Conservation (phyloP, 106 monocot genomes). For the Hemerocallis citrina region DNA sequence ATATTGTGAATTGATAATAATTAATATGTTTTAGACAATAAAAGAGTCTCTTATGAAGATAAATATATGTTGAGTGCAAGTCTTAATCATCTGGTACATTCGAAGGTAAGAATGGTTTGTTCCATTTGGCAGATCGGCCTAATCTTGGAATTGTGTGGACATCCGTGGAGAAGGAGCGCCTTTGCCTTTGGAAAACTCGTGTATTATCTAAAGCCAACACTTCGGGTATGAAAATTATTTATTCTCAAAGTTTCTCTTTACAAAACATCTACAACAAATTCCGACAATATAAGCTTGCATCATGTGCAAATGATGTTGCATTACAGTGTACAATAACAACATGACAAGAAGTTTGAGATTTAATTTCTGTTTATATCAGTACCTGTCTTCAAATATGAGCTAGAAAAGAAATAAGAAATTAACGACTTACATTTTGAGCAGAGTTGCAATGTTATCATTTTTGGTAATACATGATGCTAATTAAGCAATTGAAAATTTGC, state of each 20-base stretch:
- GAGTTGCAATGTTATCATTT: too few species aligned
- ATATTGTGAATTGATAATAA: too few species aligned
- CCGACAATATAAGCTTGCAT: too few species aligned
- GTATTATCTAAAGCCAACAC: conserved; percentile 15
- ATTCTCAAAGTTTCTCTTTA: not conserved
- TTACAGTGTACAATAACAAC: too few species aligned
- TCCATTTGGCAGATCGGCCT: too few species aligned
- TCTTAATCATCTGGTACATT: too few species aligned
- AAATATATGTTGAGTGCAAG: not conserved
- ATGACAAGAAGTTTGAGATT: too few species aligned
- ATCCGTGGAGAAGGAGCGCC: not conserved
- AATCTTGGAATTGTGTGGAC: not conserved
- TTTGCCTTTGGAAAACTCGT: conserved; percentile 6
- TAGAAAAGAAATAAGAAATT: not conserved
- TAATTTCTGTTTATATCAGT: not conserved
- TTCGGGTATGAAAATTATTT: conserved; percentile 25
- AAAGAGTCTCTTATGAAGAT: not conserved
- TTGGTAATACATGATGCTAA: not conserved
- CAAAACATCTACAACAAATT: not conserved
- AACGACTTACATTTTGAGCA: not conserved
- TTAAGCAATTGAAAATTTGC: not conserved
- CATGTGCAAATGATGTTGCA: not conserved
- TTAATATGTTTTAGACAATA: too few species aligned
- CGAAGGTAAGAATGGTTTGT: too few species aligned
- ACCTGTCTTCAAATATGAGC: not conserved